Evolutionary conservation across 306 rosid genomes (phyloP).

Genomic region (Rosa lucieae): DNA sequence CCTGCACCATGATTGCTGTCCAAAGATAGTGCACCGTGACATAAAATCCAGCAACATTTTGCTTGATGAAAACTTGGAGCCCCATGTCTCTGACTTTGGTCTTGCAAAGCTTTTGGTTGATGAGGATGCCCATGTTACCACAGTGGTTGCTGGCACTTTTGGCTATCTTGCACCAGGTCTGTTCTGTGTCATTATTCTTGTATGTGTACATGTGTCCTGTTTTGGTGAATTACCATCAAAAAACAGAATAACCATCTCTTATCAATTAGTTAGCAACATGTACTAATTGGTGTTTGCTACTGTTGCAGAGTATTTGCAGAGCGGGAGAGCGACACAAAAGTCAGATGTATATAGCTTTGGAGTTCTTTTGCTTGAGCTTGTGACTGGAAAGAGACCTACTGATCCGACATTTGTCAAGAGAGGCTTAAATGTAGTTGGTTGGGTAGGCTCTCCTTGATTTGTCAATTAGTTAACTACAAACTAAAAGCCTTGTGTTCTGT

Average conservation of each 20-base stretch:
- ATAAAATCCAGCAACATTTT: constrained; percentile 96
- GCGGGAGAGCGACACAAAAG: constrained; percentile 92
- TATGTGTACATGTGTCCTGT: background rate
- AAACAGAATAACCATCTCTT: constrained; percentile 1
- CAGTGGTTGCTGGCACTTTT: constrained; percentile 98
- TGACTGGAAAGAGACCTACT: constrained; percentile 97
- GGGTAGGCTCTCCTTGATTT: constrained; percentile 60
- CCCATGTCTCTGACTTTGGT: constrained; percentile 88
- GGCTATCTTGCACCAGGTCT: constrained; percentile 97
- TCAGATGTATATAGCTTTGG: constrained; percentile 97
- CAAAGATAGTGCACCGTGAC: constrained; percentile 84
- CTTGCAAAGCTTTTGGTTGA: constrained; percentile 93
- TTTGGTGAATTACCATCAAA: background rate
- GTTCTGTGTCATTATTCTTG: constrained; percentile 4
- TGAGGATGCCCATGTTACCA: constrained; percentile 90
- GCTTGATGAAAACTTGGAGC: constrained; percentile 83
- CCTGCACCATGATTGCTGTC: constrained; percentile 90
- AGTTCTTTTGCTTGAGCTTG: constrained; percentile 90
- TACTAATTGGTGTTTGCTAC: background rate
- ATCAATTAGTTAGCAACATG: background rate
- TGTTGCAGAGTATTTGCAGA: constrained; percentile 80
- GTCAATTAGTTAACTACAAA: background rate
- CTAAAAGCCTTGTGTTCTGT: background rate
- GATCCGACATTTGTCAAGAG: constrained; percentile 80
- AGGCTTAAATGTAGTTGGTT: constrained; percentile 93